A percentile compares a stretch with the other conserved stretches of the same genome.
These are phyloP conservation scores for Cordyceps cicadae DNA, from an alignment of 2,329 filamentous ascomycete genomes.

Conservation along the genomic window DNA sequence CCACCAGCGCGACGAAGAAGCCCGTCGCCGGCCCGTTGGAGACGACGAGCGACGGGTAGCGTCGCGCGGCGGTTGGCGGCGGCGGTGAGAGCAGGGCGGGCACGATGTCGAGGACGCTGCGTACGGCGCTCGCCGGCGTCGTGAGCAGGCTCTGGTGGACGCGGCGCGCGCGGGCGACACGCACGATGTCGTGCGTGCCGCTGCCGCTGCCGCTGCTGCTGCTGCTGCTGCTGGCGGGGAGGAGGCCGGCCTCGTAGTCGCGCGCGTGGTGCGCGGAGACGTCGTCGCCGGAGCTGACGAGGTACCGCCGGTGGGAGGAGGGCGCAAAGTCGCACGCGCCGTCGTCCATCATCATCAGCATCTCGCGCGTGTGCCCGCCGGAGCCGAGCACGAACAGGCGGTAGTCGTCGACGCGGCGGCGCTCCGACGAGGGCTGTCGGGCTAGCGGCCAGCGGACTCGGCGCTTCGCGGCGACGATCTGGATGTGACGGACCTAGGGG, in stretches of 20 bases:
- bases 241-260: slow-evolving; percentile 31
- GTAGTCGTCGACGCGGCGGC: slow-evolving; percentile 32
- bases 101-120: slow-evolving; percentile 57
- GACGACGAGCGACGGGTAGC: slow-evolving; percentile 65
- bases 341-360: slow-evolving; percentile 71
- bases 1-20: slow-evolving; percentile 58
- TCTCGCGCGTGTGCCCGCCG: slow-evolving; percentile 90
- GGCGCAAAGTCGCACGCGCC: slow-evolving; percentile 41
- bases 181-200: slow-evolving; percentile 56
- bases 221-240: too few species aligned
- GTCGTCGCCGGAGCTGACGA: slow-evolving; percentile 68
- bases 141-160: slow-evolving; percentile 76
- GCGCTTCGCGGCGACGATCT: slow-evolving; percentile 19
- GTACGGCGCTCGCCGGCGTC: slow-evolving; percentile 59
- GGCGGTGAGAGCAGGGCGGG: slow-evolving; percentile 40
- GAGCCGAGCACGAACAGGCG: slow-evolving; percentile 80
- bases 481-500: slow-evolving; percentile 24
- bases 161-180: slow-evolving; percentile 65
- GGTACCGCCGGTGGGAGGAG: slow-evolving; percentile 68
- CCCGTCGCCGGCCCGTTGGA: slow-evolving; percentile 86
- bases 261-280: slow-evolving; percentile 62
- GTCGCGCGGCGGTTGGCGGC: slow-evolving; percentile 19
- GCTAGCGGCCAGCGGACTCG: slow-evolving; percentile 10
- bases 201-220: too few species aligned
- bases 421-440: not conserved